Conservation (phyloP, 495 filamentous ascomycete species). For the Xylaria venustula region DNA sequence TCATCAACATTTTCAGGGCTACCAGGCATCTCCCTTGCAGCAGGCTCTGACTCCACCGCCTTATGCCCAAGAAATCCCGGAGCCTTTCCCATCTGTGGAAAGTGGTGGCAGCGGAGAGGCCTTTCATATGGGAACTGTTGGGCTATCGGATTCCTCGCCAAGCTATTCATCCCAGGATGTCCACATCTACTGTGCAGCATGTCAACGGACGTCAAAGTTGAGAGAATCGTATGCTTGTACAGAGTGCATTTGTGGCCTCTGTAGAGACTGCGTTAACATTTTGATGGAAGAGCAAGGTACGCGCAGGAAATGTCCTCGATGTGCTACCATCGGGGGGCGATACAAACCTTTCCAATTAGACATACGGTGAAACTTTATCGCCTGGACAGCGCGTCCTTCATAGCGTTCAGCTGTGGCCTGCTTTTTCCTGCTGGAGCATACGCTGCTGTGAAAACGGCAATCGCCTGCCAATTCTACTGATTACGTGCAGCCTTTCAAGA, state of each 20-base stretch:
- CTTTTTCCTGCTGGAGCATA: not conserved
- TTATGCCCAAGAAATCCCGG: slow-evolving; percentile 61
- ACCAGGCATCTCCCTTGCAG: slow-evolving; percentile 82
- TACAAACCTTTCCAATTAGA: slow-evolving; percentile 70
- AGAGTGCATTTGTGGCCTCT: slow-evolving; percentile 90
- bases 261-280: slow-evolving; percentile 78
- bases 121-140: slow-evolving; percentile 60
- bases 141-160: slow-evolving; percentile 55
- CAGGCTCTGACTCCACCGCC: slow-evolving; percentile 81
- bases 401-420: too few species aligned
- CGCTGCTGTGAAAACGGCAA: not conserved
- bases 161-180: slow-evolving; percentile 59
- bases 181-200: slow-evolving; percentile 86
- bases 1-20: slow-evolving; percentile 64
- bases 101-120: slow-evolving; percentile 59
- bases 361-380: slow-evolving; percentile 46
- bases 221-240: slow-evolving; percentile 87
- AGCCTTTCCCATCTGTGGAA: slow-evolving; percentile 85
- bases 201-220: slow-evolving; percentile 68
- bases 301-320: slow-evolving; percentile 62
- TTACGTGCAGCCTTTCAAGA: not conserved
- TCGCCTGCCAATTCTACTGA: not conserved
- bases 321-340: slow-evolving; percentile 63
- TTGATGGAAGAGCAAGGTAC: slow-evolving; percentile 64
- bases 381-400: not conserved